Conservation (phyloP, 352 stramenopile species). For the Pythium apleroticum region DNA sequence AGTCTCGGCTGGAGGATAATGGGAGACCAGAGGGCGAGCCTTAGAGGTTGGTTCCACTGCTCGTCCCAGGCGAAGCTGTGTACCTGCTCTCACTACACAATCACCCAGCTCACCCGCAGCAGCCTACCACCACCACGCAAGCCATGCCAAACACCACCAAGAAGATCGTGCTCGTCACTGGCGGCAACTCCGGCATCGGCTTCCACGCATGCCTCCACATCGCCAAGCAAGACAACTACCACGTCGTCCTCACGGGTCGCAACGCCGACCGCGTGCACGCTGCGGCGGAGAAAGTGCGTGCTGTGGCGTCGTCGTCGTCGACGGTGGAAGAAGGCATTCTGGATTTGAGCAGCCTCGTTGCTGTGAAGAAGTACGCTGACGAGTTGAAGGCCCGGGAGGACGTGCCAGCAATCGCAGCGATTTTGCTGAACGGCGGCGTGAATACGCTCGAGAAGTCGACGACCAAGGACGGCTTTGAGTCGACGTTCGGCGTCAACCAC, state of each 20-base stretch:
- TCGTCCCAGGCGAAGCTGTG: too few species aligned
- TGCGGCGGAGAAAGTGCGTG: conserved; percentile 26
- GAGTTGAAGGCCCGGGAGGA: conserved; percentile 25
- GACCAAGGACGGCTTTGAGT: conserved; percentile 39
- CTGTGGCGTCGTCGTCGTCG: conserved; percentile 12
- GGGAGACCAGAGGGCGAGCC: too few species aligned
- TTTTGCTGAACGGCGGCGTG: conserved; percentile 47
- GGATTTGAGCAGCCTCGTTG: conserved; percentile 35
- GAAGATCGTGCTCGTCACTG: conserved; percentile 38
- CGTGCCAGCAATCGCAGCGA: conserved; percentile 25
- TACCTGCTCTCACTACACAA: too few species aligned
- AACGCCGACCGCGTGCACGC: conserved; percentile 28
- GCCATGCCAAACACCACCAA: neutral
- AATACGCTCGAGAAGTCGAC: conserved; percentile 16
- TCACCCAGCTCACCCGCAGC: too few species aligned
- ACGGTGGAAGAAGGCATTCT: conserved; percentile 30
- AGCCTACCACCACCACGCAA: too few species aligned
- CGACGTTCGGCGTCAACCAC: conserved; percentile 44
- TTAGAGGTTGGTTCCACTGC: too few species aligned
- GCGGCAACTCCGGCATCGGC: conserved; percentile 35
- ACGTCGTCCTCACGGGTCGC: conserved; percentile 37
- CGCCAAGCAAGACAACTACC: conserved; percentile 29
- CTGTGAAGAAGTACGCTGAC: conserved; percentile 30
- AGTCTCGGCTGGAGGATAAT: too few species aligned
- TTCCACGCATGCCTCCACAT: conserved; percentile 33